A percentile compares a stretch with the other conserved stretches of the same genome.
Conservation (phyloP, 768 basidiomycete species). For the Russula compacta region DNA sequence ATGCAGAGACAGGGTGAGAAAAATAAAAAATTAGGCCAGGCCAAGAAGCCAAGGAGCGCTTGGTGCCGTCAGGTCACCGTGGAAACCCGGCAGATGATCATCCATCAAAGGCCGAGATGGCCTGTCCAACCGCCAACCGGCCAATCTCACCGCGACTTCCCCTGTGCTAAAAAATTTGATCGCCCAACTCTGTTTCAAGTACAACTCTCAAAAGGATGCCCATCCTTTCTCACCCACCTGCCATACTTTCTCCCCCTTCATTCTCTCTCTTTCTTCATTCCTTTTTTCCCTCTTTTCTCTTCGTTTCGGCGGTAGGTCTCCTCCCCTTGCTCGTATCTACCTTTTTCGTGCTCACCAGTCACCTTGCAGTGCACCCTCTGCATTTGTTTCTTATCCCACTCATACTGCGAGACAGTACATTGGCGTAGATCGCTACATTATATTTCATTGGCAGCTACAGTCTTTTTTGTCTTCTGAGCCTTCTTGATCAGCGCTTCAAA, state of each 20-base stretch:
- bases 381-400: constrained; percentile 26
- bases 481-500: constrained; percentile 28
- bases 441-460: constrained; percentile 34
- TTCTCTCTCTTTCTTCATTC: constrained; percentile 29
- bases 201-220: neutral
- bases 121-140: neutral
- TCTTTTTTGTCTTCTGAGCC: constrained; percentile 25
- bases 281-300: constrained; percentile 23
- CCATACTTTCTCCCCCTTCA: constrained; percentile 23
- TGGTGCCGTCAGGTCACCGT: neutral
- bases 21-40: neutral
- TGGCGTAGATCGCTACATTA: constrained; percentile 65
- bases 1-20: neutral
- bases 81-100: neutral
- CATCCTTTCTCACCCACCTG: neutral
- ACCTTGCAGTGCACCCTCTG: constrained; percentile 33
- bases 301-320: constrained; percentile 35
- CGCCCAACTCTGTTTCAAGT: neutral
- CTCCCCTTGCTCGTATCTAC: neutral
- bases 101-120: neutral
- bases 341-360: neutral
- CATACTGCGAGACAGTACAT: constrained; percentile 58
- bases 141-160: neutral
- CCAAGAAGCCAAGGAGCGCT: too few species aligned
- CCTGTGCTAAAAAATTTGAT: neutral